Evolutionary conservation across 2,329 filamentous ascomycete species (phyloP).

Genomic region (Dactylonectria macrodidyma): DNA sequence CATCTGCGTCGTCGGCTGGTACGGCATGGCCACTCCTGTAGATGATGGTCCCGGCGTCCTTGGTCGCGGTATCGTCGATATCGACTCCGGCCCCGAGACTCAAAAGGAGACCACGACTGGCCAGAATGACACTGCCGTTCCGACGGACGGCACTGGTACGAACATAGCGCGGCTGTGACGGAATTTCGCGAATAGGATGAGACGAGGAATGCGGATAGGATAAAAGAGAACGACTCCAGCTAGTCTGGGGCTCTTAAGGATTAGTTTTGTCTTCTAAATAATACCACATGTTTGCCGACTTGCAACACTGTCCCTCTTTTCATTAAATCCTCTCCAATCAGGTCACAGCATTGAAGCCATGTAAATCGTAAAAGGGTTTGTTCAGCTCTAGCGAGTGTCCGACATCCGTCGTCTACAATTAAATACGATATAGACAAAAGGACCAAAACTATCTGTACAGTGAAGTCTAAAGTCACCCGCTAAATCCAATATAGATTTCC

Average conservation of each 20-base stretch:
- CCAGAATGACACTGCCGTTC: slow-evolving; percentile 12
- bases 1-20: slow-evolving; percentile 77
- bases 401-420: slow-evolving; percentile 44
- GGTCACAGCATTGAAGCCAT: not conserved
- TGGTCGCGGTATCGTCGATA: slow-evolving; percentile 38
- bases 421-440: slow-evolving; percentile 45
- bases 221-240: not conserved
- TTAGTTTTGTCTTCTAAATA: slow-evolving; percentile 4
- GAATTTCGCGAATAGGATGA: not conserved
- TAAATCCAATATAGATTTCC: slow-evolving; percentile 30
- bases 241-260: not conserved
- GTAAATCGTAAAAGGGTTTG: slow-evolving; percentile 15
- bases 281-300: slow-evolving; percentile 5
- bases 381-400: slow-evolving; percentile 44
- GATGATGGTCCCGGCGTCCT: slow-evolving; percentile 38
- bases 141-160: slow-evolving; percentile 7
- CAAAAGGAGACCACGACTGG: slow-evolving; percentile 1
- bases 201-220: not conserved
- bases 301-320: not conserved
- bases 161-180: slow-evolving; percentile 17
- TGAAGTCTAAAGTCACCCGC: slow-evolving; percentile 30
- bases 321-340: not conserved
- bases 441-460: slow-evolving; percentile 31
- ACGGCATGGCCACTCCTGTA: slow-evolving; percentile 59
- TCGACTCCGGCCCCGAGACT: slow-evolving; percentile 30